Evolutionary conservation across 2,329 filamentous ascomycete species (phyloP).

Genomic region (Colletotrichum navitas): DNA sequence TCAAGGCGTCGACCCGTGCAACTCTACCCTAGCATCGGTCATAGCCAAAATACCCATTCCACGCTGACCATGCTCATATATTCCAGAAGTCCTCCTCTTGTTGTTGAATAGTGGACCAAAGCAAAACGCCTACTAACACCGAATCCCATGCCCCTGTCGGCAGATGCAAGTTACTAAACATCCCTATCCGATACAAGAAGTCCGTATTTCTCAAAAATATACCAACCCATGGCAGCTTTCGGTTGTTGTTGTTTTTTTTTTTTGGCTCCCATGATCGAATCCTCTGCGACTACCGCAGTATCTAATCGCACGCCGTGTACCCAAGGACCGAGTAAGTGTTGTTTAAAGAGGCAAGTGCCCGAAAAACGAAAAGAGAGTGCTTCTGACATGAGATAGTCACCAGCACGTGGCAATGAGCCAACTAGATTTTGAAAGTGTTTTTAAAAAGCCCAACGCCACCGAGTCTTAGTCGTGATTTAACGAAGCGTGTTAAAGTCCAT

Average conservation of each 20-base stretch:
- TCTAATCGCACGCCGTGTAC: slow-evolving; percentile 18
- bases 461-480: neutral
- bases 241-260: neutral
- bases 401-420: neutral
- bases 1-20: neutral
- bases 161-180: slow-evolving; percentile 25
- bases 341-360: neutral
- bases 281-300: slow-evolving; percentile 10
- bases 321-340: slow-evolving; percentile 12
- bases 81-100: slow-evolving; percentile 30
- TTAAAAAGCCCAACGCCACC: neutral
- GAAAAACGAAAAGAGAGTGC: slow-evolving; percentile 19
- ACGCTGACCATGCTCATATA: slow-evolving; percentile 25
- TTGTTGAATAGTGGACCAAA: slow-evolving; percentile 11
- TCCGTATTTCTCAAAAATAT: slow-evolving; percentile 7
- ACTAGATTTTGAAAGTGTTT: neutral
- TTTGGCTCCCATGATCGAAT: slow-evolving; percentile 4
- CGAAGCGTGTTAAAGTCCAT: slow-evolving; percentile 42
- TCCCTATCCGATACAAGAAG: slow-evolving; percentile 17
- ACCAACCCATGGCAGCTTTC: slow-evolving; percentile 1
- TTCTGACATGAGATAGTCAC: slow-evolving; percentile 10
- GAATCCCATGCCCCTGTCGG: slow-evolving; percentile 27
- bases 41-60: slow-evolving; percentile 17
- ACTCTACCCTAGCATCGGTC: slow-evolving; percentile 26
- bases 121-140: slow-evolving; percentile 26